Evolutionary conservation across 1,139 yeast species (phyloP), one percentile per base, ranked within the genome.

Genomic region (Diutina pseudorugosa): DNA sequence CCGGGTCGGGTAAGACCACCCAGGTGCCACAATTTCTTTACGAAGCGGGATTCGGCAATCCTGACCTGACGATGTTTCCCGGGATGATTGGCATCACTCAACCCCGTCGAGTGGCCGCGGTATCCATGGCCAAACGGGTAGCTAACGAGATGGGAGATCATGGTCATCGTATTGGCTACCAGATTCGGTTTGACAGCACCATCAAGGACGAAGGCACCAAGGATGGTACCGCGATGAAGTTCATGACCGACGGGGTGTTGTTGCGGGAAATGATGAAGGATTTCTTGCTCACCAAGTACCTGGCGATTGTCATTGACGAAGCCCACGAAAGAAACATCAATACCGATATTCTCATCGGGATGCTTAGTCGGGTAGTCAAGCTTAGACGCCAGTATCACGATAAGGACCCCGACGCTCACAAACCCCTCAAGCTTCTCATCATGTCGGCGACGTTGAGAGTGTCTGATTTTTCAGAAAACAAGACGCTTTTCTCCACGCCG

Each of bases 201-300:
- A 78, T 85, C 4, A 79, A 78, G 54, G 68, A 76, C 16, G 81
- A 82, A 55, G 78, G 77, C 9, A 58, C 62, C 12, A 67, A 61
- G 51, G 58, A 68, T 53, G 78, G 78, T 19, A 94, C 98, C 0
- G 85, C 87, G 4, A 65, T 94, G 65, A 94, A 94, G 65, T 91
- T 93, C 62, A 93, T 94, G 98, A 94, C 99, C 1, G 99, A 94
- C 73, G 99, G 99, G 80, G 96, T 94, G 47, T 70, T 94, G 52
- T 70, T 94, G 41, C 76, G 98, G 60, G 99, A 94, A 66, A 82
- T 94, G 85, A 85, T 93, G 83, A 72, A 80, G 0, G 98, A 94
- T 61, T 85, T 93, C 58, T 69, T 84, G 58, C 72, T 94, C 51
- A 75, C 79, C 41, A 88, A 87, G 62, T 94, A 94, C 64, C 89